Evolutionary conservation across 1,284 basidiomycete species (phyloP).

Genomic region (Ceratobasidium sp.): DNA sequence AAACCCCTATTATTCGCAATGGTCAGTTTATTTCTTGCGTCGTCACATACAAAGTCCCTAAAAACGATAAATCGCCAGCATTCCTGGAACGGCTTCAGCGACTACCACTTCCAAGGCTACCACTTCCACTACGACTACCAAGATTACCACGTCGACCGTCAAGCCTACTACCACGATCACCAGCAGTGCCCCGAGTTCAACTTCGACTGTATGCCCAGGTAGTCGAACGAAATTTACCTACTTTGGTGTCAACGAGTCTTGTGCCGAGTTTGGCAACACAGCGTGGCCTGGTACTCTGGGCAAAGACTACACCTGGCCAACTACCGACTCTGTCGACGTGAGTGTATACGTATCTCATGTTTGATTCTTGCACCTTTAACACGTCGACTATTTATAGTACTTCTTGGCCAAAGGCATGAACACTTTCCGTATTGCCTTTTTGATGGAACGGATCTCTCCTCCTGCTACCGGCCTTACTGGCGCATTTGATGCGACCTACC

Average conservation of each 20-base stretch:
- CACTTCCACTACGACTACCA: not conserved
- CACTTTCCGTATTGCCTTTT: slow-evolving; percentile 68
- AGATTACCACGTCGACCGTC: not conserved
- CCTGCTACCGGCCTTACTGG: slow-evolving; percentile 50
- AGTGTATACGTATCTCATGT: slow-evolving; percentile 37
- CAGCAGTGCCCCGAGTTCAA: slow-evolving; percentile 38
- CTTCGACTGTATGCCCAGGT: slow-evolving; percentile 37
- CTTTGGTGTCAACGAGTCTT: slow-evolving; percentile 69
- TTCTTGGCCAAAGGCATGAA: slow-evolving; percentile 66
- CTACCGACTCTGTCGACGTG: slow-evolving; percentile 57
- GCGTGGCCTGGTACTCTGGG: slow-evolving; percentile 39
- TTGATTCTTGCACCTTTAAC: slow-evolving; percentile 2
- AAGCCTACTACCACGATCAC: slow-evolving; percentile 39
- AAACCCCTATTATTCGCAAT: slow-evolving; percentile 41
- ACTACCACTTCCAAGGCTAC: not conserved
- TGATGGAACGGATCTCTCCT: slow-evolving; percentile 63
- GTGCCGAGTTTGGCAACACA: slow-evolving; percentile 62
- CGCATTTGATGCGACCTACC: slow-evolving; percentile 56
- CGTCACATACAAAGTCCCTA: not conserved
- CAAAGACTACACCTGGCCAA: slow-evolving; percentile 57
- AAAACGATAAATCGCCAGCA: not conserved
- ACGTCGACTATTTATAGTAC: slow-evolving; percentile 50
- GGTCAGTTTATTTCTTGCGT: not conserved
- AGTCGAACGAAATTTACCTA: slow-evolving; percentile 63
- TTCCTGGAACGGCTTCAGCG: not conserved